Evolutionary conservation across 805 yeast genomes (phyloP), one percentile per base, ranked within the genome.

Genomic region (Wickerhamiella shivajii): DNA sequence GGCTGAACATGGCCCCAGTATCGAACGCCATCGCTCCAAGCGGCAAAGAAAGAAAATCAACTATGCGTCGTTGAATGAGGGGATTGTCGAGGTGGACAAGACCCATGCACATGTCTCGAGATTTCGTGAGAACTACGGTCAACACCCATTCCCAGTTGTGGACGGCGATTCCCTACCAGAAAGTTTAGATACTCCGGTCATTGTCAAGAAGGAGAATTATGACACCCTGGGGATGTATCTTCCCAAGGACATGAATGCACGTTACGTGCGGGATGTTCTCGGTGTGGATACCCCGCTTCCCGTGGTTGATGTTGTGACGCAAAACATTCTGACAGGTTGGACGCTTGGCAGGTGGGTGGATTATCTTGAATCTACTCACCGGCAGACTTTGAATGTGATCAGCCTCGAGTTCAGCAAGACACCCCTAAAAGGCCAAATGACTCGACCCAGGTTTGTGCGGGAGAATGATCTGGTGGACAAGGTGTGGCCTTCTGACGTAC

Each of bases 251-350:
- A 57, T 79, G 24, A 64, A 71, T 6, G 72, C 80, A 5, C 61
- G 66, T 27, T 59, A 69, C 39, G 64, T 80, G 0, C 59, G 76
- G 0, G 64, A 65, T 4, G 48, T 61, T 9, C 64, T 81, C 18
- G 94, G 93, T 0, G 66, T 56, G 4, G 77, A 73, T 24, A 56
- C 57, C 3, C 66, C 65, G 1, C 66, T 84, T 1, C 92, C 80
- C 36, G 93, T 84, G 2, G 80, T 84, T 87, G 94, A 84, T 51
- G 93, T 81, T 3, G 61, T 77, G 15, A 74, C 92, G 0, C 95
- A 84, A 46, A 75, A 76, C 36, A 45, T 46, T 9, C 40, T 51
- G 3, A 47, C 74, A 0, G 64, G 66, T 9, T 83, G 93, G 94
- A 63, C 66, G 13, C 53, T 83, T 59, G 65, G 65, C 1, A 63